phyloP scores from a whole-genome alignment of 371 early-diverging fungal genomes.

The Mortierella sp. region DNA sequence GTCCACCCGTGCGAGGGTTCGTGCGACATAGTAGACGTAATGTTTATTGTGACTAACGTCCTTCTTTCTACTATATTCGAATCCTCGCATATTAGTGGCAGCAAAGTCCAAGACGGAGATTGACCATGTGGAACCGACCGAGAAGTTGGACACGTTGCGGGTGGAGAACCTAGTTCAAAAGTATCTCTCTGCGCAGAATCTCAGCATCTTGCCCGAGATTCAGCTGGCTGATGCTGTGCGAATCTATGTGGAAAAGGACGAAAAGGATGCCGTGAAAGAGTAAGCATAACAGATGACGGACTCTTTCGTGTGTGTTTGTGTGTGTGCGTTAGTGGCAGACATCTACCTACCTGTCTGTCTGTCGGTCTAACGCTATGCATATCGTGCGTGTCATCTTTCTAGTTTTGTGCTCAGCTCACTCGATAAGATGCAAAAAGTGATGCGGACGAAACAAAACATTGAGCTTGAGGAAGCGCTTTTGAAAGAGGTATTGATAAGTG shows the following conservation, averaged over 20 bases:
- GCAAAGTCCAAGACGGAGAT: constrained; percentile 21
- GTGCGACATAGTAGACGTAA: too few relatives aligned
- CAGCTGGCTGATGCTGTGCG: constrained; percentile 85
- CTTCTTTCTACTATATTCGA: not conserved
- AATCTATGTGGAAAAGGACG: constrained; percentile 91
- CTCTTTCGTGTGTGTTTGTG: not conserved
- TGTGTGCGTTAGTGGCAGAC: not conserved
- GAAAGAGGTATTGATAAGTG: constrained; percentile 53
- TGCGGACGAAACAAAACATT: constrained; percentile 52
- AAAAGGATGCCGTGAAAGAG: constrained; percentile 81
- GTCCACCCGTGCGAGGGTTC: not conserved
- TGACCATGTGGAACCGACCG: constrained; percentile 38
- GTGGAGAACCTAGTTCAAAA: constrained; percentile 86
- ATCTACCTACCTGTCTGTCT: too few relatives aligned
- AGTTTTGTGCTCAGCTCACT: constrained; percentile 46
- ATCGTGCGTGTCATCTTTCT: not conserved
- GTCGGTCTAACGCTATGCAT: not conserved
- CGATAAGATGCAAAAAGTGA: constrained; percentile 44
- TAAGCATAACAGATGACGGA: constrained; percentile 31
- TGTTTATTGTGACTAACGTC: not conserved
- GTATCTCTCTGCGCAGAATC: constrained; percentile 72
- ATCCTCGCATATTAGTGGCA: not conserved
- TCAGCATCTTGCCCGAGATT: constrained; percentile 83
- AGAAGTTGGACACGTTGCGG: constrained; percentile 73
- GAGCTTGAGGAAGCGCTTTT: constrained; percentile 45